Percentiles rank a stretch among this genome's conserved stretches.
Evolutionary conservation across 345 rosid genomes (phyloP).

Genomic region (Euphorbia tirucalli): DNA sequence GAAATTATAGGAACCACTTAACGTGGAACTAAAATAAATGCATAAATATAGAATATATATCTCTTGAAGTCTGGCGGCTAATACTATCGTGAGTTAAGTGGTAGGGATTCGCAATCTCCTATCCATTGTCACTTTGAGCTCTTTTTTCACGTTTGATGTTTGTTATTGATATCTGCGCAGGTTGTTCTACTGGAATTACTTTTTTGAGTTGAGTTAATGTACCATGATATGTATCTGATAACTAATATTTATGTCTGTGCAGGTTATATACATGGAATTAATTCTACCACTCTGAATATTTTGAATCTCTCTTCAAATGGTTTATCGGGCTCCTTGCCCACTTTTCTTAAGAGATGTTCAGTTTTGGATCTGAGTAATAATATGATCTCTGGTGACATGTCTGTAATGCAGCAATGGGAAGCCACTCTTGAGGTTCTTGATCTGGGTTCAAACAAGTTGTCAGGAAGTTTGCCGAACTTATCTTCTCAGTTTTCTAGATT

Average conservation of each 20-base stretch:
- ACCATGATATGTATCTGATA: conserved; percentile 2
- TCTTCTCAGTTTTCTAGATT: conserved; percentile 52
- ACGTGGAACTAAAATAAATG: background rate
- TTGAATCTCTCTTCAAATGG: conserved; percentile 78
- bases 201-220: conserved; percentile 21
- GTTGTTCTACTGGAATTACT: conserved; percentile 50
- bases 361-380: conserved; percentile 74
- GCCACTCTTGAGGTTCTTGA: conserved; percentile 64
- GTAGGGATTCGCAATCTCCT: background rate
- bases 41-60: background rate
- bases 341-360: conserved; percentile 38
- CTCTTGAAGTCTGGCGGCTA: background rate
- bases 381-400: conserved; percentile 56
- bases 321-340: conserved; percentile 68
- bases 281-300: conserved; percentile 55
- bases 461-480: conserved; percentile 67
- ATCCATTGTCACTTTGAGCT: background rate
- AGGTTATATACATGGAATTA: conserved; percentile 62
- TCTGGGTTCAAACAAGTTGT: conserved; percentile 77
- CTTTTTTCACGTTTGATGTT: background rate
- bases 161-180: conserved; percentile 29
- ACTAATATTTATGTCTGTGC: conserved; percentile 18
- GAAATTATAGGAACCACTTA: background rate
- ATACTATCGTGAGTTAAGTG: background rate
- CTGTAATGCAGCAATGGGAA: conserved; percentile 62